Base-by-base conservation (phyloP, 192 early-diverging fungal species). In the Umbelopsis ramanniana region DNA sequence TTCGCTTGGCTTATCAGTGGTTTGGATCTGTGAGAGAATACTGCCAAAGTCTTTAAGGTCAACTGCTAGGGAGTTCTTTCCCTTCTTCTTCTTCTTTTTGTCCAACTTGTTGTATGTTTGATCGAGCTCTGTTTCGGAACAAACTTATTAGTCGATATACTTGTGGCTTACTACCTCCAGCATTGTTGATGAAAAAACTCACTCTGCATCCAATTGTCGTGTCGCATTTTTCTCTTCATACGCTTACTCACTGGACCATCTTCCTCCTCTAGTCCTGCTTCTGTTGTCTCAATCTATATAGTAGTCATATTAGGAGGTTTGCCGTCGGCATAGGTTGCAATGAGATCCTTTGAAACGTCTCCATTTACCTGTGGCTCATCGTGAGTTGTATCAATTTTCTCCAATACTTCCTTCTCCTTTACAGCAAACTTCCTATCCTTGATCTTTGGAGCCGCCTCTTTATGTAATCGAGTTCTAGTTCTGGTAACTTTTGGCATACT, bases 151-250 rank as follows among this genome's bases (percentile, higher is more conserved):
- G 11, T 26, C 15, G 19, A 54, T 40, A 66, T 2, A n/a, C 14
- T 5, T 52, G 47, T 6, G n/a, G 19, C 24, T 7, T 67, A 19
- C 9, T 2, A 14, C 45, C 24, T 38, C 23, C 3, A 74, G 0
- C 23, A 43, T 11, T 4, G 40, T 12, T 43, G 40, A 43, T 46
- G 22, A 50, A 46, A n/a, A 1, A 23, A 52, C 82, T 43, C 83
- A 85, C 84, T 89, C n/a, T 87, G 84, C 52, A 90, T 79, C 89
- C 89, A 90, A 29, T 81, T 82, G 53, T 85, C 77, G 69, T 89
- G 89, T 23, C 87, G 82, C 46, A 81, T 50, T 9, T 84, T 82
- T 19, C 86, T 84, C 66, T 88, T 89, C 43, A 46, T n/a, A 12
- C 53, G 37, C 29, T 78, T 78, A 15, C 60, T 70, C 33, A 47